A percentile compares a stretch with the other conserved stretches of the same genome.
phyloP scores from a whole-genome alignment of 2,329 filamentous ascomycete genomes.

The Meredithiella fracta region DNA sequence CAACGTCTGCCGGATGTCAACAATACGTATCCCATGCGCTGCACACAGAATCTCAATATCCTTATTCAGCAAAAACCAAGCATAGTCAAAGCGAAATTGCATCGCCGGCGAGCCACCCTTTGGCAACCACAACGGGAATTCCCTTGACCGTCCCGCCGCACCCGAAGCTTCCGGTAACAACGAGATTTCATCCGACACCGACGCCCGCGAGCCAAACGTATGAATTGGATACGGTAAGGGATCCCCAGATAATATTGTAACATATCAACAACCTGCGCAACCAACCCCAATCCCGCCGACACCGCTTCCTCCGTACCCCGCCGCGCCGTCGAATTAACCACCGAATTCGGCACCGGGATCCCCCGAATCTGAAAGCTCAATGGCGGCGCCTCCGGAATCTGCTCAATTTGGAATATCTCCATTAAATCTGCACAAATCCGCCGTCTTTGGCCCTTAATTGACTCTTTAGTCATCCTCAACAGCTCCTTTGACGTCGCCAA shows the following conservation, averaged over 20 bases:
- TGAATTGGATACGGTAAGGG: conserved; percentile 68
- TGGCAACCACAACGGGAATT: conserved; percentile 63
- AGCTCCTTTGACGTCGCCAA: conserved; percentile 39
- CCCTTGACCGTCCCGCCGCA: conserved; percentile 33
- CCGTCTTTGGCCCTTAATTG: conserved; percentile 69
- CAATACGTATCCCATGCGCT: conserved; percentile 55
- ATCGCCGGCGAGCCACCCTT: conserved; percentile 46
- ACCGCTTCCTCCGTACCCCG: conserved; percentile 47
- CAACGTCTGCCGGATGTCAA: conserved; percentile 82
- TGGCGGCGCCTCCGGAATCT: conserved; percentile 36
- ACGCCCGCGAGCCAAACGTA: conserved; percentile 55
- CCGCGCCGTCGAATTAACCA: conserved; percentile 40
- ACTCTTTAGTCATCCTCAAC: conserved; percentile 40
- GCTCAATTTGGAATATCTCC: conserved; percentile 64
- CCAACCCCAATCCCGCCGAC: conserved; percentile 67
- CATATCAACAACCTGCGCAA: conserved; percentile 56
- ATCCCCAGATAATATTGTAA: conserved; percentile 70
- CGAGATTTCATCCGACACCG: conserved; percentile 60
- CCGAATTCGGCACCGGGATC: conserved; percentile 63
- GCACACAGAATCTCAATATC: conserved; percentile 59
- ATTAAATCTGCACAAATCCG: conserved; percentile 74
- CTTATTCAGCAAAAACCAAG: conserved; percentile 91
- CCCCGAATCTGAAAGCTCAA: conserved; percentile 73
- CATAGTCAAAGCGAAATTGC: conserved; percentile 89
- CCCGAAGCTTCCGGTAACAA: conserved; percentile 27